phyloP scores from a whole-genome alignment of 2,329 filamentous ascomycete species.

The Falciphora oryzae region DNA sequence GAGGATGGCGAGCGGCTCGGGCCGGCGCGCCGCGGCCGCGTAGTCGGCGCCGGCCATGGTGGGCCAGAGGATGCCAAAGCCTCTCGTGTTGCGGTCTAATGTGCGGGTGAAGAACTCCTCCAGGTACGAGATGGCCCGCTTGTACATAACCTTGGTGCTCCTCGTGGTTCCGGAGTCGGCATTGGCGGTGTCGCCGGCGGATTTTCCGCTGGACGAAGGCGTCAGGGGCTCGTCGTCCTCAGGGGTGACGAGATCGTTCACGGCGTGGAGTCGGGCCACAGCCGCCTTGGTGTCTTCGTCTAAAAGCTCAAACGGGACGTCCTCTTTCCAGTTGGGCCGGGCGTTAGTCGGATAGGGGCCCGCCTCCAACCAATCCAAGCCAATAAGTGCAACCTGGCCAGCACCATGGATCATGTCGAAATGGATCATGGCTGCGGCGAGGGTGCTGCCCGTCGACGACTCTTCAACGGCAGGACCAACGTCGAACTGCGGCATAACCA shows the following conservation, averaged over 20 bases:
- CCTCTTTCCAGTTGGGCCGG: background rate
- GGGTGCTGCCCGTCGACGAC: background rate
- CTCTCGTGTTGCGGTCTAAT: background rate
- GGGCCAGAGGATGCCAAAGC: background rate
- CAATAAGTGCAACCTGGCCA: background rate
- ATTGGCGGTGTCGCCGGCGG: background rate
- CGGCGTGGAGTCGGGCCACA: background rate
- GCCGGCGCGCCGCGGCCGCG: background rate
- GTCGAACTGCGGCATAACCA: background rate
- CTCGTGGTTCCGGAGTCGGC: background rate
- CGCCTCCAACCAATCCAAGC: background rate
- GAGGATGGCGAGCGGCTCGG: slow-evolving; percentile 1
- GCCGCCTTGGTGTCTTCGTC: slow-evolving; percentile 1
- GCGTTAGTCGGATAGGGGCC: background rate
- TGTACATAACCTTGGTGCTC: background rate
- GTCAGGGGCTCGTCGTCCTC: background rate
- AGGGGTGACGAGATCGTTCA: background rate
- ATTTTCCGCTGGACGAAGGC: too few relatives aligned
- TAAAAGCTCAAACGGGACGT: background rate
- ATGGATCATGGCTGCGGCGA: background rate
- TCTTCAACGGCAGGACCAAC: background rate
- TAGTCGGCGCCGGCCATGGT: background rate
- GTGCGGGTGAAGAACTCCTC: background rate
- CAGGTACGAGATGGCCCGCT: background rate
- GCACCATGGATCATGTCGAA: slow-evolving; percentile 1